A percentile compares a stretch with the other conserved stretches of the same genome.
phyloP scores from a whole-genome alignment of 768 basidiomycete genomes.

The Pleurotus djamor region DNA sequence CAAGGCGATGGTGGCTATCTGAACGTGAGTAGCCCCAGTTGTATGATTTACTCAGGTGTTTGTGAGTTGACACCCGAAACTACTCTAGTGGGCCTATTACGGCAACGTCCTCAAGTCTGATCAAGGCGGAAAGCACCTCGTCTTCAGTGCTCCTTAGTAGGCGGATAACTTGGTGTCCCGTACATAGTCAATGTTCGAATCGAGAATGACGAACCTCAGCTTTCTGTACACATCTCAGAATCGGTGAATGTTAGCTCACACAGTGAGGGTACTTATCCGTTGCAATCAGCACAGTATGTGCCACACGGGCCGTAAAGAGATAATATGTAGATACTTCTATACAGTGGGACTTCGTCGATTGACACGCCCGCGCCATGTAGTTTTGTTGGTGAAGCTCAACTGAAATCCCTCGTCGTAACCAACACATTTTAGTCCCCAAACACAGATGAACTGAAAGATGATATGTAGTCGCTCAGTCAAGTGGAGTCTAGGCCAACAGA shows the following conservation, averaged over 20 bases:
- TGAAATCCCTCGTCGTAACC: slow-evolving; percentile 37
- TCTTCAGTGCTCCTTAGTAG: not conserved
- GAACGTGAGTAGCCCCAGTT: not conserved
- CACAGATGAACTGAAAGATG: slow-evolving; percentile 21
- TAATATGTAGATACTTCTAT: too few relatives aligned
- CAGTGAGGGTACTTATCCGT: too few relatives aligned
- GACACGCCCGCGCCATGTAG: too few relatives aligned
- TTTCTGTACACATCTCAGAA: too few relatives aligned
- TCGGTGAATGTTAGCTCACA: too few relatives aligned
- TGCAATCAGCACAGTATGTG: too few relatives aligned
- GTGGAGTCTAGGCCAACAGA: not conserved
- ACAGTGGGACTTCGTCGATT: too few relatives aligned
- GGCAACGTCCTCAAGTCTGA: not conserved
- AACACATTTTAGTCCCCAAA: slow-evolving; percentile 38
- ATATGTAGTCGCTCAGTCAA: not conserved
- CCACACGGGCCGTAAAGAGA: too few relatives aligned
- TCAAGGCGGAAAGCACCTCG: not conserved
- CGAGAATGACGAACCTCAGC: too few relatives aligned
- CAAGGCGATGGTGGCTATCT: slow-evolving; percentile 2
- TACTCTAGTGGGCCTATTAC: slow-evolving; percentile 1
- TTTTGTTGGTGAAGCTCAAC: slow-evolving; percentile 17
- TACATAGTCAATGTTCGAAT: too few relatives aligned
- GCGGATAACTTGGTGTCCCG: too few relatives aligned
- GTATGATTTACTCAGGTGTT: not conserved
- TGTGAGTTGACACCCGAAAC: not conserved